Percentiles rank a stretch among this genome's conserved stretches.
Evolutionary conservation across 176 grass and related monocot species (phyloP).

Genomic region (Oryza meyeriana): DNA sequence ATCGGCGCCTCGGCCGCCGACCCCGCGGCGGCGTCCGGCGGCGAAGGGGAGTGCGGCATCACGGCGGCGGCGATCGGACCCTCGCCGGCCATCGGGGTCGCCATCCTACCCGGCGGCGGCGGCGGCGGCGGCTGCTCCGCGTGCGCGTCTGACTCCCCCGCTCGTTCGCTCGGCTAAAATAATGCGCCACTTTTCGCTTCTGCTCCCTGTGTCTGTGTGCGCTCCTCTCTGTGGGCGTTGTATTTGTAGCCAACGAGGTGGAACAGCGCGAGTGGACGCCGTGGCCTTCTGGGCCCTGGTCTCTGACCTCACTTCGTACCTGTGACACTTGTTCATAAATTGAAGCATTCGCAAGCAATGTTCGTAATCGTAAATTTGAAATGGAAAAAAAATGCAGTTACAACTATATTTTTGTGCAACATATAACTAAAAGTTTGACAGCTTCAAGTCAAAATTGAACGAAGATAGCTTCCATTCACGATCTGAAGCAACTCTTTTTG

Average conservation of each 20-base stretch:
- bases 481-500: too few relatives aligned
- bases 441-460: background rate
- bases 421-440: background rate
- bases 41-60: slow-evolving; percentile 32
- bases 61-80: slow-evolving; percentile 26
- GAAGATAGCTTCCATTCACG: background rate
- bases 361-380: too few relatives aligned
- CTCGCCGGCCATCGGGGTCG: slow-evolving; percentile 2
- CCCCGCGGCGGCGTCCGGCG: background rate
- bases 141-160: background rate
- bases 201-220: background rate
- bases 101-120: background rate
- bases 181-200: background rate
- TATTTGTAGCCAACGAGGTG: slow-evolving; percentile 1
- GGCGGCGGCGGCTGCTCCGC: background rate
- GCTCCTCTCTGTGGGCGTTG: background rate
- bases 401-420: too few relatives aligned
- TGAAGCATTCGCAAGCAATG: too few relatives aligned
- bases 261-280: background rate
- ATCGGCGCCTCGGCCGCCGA: slow-evolving; percentile 55
- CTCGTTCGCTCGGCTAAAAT: background rate
- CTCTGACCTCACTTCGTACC: too few relatives aligned
- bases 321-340: too few relatives aligned
- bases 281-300: background rate
- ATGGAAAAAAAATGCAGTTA: background rate